phyloP scores from a whole-genome alignment of 768 basidiomycete species.

The Hirschioporus abietinus region DNA sequence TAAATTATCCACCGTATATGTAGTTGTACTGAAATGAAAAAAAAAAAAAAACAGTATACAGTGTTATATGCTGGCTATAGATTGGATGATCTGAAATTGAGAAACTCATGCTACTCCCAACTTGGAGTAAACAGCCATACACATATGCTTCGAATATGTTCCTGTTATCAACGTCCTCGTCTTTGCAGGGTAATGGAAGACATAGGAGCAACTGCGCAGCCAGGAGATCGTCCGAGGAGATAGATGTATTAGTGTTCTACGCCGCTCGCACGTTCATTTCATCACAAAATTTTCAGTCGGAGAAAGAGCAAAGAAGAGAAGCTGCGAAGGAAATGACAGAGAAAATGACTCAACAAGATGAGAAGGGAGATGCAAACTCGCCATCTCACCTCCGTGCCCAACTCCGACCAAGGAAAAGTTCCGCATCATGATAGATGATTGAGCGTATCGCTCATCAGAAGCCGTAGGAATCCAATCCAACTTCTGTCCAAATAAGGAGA shows the following conservation, averaged over 20 bases:
- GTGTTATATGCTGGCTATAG: no score
- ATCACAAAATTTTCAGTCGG: neutral
- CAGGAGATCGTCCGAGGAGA: neutral
- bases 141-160: no score
- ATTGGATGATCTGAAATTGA: no score
- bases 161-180: no score
- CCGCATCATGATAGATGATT: neutral
- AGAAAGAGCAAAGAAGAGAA: neutral
- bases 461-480: neutral
- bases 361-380: neutral
- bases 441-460: neutral
- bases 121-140: no score
- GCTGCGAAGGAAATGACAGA: neutral
- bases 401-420: conserved; percentile 3
- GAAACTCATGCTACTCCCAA: no score
- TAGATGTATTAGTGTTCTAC: neutral
- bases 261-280: neutral
- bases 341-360: neutral
- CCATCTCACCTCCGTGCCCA: conserved; percentile 7
- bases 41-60: no score
- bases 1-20: no score
- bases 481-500: conserved; percentile 1
- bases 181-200: no score
- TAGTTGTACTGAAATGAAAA: no score
- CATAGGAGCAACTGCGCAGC: no score